These are phyloP conservation scores for Smittium culicis DNA, from an alignment of 371 early-diverging fungal species.

Conservation along the genomic window DNA sequence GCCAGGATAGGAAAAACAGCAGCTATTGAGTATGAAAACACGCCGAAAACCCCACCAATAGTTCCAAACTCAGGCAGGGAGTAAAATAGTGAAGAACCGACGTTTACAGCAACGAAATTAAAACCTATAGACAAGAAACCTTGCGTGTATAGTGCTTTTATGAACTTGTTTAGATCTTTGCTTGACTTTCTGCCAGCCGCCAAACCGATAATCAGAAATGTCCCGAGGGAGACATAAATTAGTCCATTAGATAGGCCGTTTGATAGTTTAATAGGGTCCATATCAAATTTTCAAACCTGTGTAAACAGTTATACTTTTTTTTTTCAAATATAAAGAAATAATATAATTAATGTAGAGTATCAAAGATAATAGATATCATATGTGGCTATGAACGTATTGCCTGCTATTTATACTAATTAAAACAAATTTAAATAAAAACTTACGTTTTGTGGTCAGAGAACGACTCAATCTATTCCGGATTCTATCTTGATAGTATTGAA, in stretches of 20 bases:
- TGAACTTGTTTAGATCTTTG: constrained; percentile 29
- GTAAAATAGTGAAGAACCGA: constrained; percentile 35
- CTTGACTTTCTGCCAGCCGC: constrained; percentile 30
- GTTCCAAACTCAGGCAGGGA: constrained; percentile 36
- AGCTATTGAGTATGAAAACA: constrained; percentile 36
- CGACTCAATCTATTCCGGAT: too few species aligned
- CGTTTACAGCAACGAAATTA: constrained; percentile 35
- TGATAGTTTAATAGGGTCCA: background rate
- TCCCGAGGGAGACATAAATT: constrained; percentile 31
- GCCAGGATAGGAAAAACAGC: constrained; percentile 28
- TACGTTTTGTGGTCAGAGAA: too few species aligned
- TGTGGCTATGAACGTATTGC: too few species aligned
- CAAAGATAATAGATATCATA: too few species aligned
- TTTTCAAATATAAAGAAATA: too few species aligned
- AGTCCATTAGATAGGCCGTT: constrained; percentile 21
- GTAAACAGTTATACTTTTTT: too few species aligned
- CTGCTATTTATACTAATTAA: too few species aligned
- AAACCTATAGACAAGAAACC: constrained; percentile 26
- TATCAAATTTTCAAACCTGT: too few species aligned
- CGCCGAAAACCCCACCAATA: constrained; percentile 34
- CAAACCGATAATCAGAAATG: constrained; percentile 32
- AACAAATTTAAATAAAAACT: too few species aligned
- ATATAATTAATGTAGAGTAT: too few species aligned
- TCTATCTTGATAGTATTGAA: too few species aligned
- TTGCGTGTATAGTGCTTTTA: constrained; percentile 33